These are phyloP conservation scores for Pythium oligandrum DNA, from an alignment of 352 stramenopile genomes.

Conservation along the genomic window DNA sequence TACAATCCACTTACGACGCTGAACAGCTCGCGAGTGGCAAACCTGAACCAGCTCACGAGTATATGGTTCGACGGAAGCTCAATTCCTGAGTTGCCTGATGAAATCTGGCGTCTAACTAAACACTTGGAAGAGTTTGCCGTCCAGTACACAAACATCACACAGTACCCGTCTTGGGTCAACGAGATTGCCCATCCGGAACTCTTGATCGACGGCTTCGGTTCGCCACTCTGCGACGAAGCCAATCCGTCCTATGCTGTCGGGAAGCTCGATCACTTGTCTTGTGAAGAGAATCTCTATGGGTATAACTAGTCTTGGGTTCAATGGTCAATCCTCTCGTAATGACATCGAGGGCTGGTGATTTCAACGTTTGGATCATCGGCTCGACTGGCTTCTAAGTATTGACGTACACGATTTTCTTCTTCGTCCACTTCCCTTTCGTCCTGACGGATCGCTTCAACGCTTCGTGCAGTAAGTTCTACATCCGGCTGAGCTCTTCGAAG, in stretches of 20 bases:
- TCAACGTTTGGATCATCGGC: too few species aligned
- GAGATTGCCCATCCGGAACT: not conserved
- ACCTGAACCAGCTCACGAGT: not conserved
- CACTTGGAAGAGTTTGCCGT: constrained; percentile 8
- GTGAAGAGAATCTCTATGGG: not conserved
- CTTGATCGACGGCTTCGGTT: constrained; percentile 10
- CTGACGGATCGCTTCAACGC: too few species aligned
- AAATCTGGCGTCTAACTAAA: constrained; percentile 9
- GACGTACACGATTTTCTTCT: too few species aligned
- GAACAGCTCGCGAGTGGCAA: too few species aligned
- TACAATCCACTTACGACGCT: too few species aligned
- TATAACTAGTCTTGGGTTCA: not conserved
- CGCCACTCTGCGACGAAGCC: constrained; percentile 12
- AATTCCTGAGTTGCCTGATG: constrained; percentile 3
- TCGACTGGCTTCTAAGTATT: too few species aligned
- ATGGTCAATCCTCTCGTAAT: too few species aligned
- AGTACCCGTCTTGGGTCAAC: constrained; percentile 1
- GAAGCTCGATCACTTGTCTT: not conserved
- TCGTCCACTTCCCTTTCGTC: too few species aligned
- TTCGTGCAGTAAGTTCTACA: not conserved
- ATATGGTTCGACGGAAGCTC: constrained; percentile 12
- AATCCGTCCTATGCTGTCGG: not conserved
- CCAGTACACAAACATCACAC: constrained; percentile 8
- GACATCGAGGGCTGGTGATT: too few species aligned
- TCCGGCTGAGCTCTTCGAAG: constrained; percentile 1